phyloP scores from a whole-genome alignment of 2,329 filamentous ascomycete genomes.

The Xylariaceae sp. region DNA sequence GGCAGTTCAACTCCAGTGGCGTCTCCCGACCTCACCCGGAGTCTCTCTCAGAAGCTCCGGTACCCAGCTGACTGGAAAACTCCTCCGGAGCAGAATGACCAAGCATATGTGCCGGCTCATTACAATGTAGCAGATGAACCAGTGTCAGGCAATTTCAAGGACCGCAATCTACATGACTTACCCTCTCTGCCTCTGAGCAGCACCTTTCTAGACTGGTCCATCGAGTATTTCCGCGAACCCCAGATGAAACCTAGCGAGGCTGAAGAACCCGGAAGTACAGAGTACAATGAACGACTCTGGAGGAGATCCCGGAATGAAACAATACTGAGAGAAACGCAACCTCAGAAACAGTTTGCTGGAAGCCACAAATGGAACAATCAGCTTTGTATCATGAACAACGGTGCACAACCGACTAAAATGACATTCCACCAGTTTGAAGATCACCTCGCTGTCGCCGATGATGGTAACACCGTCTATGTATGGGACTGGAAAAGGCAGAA shows the following conservation, averaged over 20 bases:
- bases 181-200: conserved; percentile 79
- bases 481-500: conserved; percentile 90
- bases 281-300: conserved; percentile 97
- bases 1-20: conserved; percentile 41
- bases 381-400: conserved; percentile 84
- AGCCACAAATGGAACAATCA: conserved; percentile 84
- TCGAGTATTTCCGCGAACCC: conserved; percentile 96
- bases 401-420: conserved; percentile 88
- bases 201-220: conserved; percentile 91
- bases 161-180: conserved; percentile 62
- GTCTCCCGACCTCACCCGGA: conserved; percentile 45
- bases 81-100: conserved; percentile 78
- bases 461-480: conserved; percentile 85
- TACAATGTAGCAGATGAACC: conserved; percentile 81
- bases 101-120: conserved; percentile 66
- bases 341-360: conserved; percentile 86
- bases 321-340: conserved; percentile 91
- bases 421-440: conserved; percentile 98
- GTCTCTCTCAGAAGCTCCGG: conserved; percentile 48
- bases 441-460: conserved; percentile 91
- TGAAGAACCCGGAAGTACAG: conserved; percentile 92
- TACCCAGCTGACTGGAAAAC: conserved; percentile 51
- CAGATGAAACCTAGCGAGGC: conserved; percentile 97
- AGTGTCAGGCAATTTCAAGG: conserved; percentile 75
- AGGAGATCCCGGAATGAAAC: conserved; percentile 88